Base-by-base conservation (phyloP, 1,284 basidiomycete species). In the Pyrrhoderma lamaoense region DNA sequence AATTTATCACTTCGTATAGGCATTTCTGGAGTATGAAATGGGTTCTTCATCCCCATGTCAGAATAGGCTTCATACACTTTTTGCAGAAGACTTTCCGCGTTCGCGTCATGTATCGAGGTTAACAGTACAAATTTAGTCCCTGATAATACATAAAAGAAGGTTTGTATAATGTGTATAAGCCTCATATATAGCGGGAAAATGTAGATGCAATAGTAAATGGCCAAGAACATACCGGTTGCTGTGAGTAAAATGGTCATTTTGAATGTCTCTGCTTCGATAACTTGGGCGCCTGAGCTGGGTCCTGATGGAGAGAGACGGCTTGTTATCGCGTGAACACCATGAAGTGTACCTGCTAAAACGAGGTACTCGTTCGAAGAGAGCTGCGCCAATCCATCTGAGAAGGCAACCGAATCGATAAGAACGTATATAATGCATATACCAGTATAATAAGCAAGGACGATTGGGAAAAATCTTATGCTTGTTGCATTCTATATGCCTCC, bases 21-120 rank as follows among this genome's bases (percentile, higher is more conserved):
- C 95, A 99, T 99, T 68, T 99, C 96, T 22, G 89, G 88, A 2
- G 93, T 96, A 66, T 99, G 93, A 70, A 99, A 99, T 0, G 96
- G 96, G 64, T 98, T 98, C 75, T 99, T 98, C 93, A 97, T 96
- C 49, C 96, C 93, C 3, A 89, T 84, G 63, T 97, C 94, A 1
- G 92, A 77, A 70, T 94, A 97, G 13, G 79, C 79, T 66, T 95
- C 91, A 67, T 96, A 96, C 49, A 92, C 83, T 63, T 82, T 88
- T 62, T 88, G 84, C 45, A 93, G 68, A 8, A 85, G 70, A 2
- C 79, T 67, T 52, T 94, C 91, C 31, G 86, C 80, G 22, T 79
- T 76, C 49, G 77, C 69, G 64, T 95, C 88, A 42, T 83, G 74
- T 13, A 89, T 70, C 0, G 89, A 88, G 1, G 89, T 91, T 42